These are phyloP conservation scores for Brassica hybrid DNA, from an alignment of 441 rosid genomes.

Conservation along the genomic window DNA sequence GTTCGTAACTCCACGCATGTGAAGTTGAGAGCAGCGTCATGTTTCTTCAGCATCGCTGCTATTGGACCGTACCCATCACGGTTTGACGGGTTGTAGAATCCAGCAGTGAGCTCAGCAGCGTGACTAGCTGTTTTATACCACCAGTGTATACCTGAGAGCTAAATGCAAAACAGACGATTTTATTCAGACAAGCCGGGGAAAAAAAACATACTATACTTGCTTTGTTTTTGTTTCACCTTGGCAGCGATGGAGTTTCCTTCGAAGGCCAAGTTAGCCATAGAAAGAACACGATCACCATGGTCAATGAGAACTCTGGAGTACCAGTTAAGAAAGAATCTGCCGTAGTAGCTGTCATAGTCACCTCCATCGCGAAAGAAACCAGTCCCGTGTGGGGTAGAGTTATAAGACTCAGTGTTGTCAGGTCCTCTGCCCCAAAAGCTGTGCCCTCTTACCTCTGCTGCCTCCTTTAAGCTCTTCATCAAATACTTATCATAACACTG, in stretches of 20 bases:
- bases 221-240: slow-evolving; percentile 46
- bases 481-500: slow-evolving; percentile 80
- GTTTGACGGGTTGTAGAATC: slow-evolving; percentile 88
- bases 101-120: slow-evolving; percentile 97
- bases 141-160: slow-evolving; percentile 97
- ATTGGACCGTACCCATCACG: slow-evolving; percentile 92
- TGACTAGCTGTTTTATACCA: slow-evolving; percentile 99
- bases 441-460: slow-evolving; percentile 74
- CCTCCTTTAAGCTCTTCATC: slow-evolving; percentile 68
- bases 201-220: not conserved
- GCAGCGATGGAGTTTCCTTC: slow-evolving; percentile 65
- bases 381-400: slow-evolving; percentile 69
- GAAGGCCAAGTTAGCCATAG: slow-evolving; percentile 73
- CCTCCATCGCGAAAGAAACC: slow-evolving; percentile 83
- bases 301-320: slow-evolving; percentile 65
- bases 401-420: slow-evolving; percentile 66
- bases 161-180: slow-evolving; percentile 25
- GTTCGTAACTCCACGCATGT: slow-evolving; percentile 69
- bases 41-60: slow-evolving; percentile 82
- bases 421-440: slow-evolving; percentile 74
- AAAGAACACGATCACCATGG: slow-evolving; percentile 71
- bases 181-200: not conserved
- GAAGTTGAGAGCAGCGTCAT: slow-evolving; percentile 74
- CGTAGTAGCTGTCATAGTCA: slow-evolving; percentile 78
- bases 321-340: slow-evolving; percentile 81